Evolutionary conservation across 2,329 filamentous ascomycete species (phyloP), one percentile per base, ranked within the genome.

Genomic region (Dryadomyces quercus-mongolicae): DNA sequence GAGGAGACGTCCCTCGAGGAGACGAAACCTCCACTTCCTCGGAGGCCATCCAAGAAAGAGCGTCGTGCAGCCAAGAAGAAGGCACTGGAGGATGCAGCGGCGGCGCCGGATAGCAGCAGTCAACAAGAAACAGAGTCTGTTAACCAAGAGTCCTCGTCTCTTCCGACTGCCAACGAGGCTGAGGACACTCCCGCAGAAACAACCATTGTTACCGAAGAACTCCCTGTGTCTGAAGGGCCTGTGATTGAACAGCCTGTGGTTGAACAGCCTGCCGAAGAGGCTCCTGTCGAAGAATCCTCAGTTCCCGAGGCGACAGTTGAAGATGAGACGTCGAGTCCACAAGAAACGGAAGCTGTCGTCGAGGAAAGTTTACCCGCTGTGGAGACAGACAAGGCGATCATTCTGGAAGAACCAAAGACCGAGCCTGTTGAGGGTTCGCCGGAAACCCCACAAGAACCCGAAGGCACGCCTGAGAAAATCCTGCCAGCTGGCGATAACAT

Each of bases 41-140:
- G 45, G 45, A 54, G 49, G 38, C 40, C 42, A 6, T 54, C 48
- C 0, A 54, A 52, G 38, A 49, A 54, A 47, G 49, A 51, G 36
- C 44, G 12, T 31, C 48, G 48, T 22, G 36, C 38, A 15, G 36
- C 43, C 7, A 55, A 52, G 38, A 52, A 52, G 20, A 52, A 49
- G n/a, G 40, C 38, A 2, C 13, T 36, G 45, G 22, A 52, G 10
- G 7, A 10, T 15, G 25, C 5, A 25, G 34, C 15, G 2, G 25
- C 25, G 25, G 25, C 25, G 8, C 4, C 25, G 25, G 25, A 4
- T 31, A 8, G 8, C 25, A 31, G 8, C 25, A 31, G 25, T 31
- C 25, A 31, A 31, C 25, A 31, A 34, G 34, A 20, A 12, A 5
- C 12, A 13, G 25, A 36, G 46, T 1, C 46, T 16, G 22, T 36